These are phyloP conservation scores for Linnemannia hyalina DNA, from an alignment of 192 early-diverging fungal genomes.

Conservation along the genomic window DNA sequence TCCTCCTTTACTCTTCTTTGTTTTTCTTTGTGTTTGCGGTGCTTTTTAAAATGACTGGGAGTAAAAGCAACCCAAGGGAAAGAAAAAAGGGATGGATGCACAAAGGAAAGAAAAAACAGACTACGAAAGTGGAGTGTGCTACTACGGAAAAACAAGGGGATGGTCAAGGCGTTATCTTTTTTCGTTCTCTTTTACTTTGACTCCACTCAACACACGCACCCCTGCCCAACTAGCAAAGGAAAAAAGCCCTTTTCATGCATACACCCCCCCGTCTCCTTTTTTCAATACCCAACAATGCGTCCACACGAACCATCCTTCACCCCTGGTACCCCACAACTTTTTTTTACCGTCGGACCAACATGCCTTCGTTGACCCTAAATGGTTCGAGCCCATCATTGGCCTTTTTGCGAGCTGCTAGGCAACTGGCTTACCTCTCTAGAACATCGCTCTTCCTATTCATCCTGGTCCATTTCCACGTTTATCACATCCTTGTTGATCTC, in stretches of 20 bases:
- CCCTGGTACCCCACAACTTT: slow-evolving; percentile 5
- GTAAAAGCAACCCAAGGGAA: not conserved
- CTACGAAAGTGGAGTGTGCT: not conserved
- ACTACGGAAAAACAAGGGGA: slow-evolving; percentile 1
- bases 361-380: not conserved
- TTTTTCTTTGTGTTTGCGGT: not conserved
- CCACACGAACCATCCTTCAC: not conserved
- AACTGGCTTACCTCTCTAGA: not conserved
- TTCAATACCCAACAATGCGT: not conserved
- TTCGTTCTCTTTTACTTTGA: no score
- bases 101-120: not conserved
- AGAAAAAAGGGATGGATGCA: not conserved
- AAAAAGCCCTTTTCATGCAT: not conserved
- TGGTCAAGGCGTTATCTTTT: slow-evolving; percentile 8
- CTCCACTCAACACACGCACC: not conserved
- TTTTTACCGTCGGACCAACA: not conserved
- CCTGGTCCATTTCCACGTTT: not conserved
- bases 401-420: not conserved
- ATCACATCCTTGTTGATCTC: not conserved
- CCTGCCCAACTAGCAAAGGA: not conserved
- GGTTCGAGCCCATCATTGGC: not conserved
- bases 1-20: not conserved
- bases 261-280: not conserved
- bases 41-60: not conserved
- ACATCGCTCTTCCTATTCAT: not conserved